Conservation (phyloP, 768 basidiomycete species). For the Leccinum arenicola region DNA sequence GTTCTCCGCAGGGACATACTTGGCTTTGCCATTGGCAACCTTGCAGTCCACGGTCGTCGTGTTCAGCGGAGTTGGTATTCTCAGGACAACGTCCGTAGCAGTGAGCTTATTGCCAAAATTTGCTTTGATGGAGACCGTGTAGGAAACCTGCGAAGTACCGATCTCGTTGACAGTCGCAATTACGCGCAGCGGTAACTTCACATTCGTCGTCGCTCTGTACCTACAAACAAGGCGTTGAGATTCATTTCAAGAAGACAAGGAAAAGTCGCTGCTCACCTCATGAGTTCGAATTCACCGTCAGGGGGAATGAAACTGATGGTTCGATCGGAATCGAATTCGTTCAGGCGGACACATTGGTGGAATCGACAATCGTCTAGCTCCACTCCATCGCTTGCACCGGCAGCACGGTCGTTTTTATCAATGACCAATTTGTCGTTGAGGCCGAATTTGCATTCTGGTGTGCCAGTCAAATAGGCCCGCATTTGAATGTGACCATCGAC, state of each 20-base stretch:
- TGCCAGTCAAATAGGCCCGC: constrained; percentile 95
- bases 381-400: constrained; percentile 65
- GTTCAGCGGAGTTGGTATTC: constrained; percentile 96
- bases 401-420: constrained; percentile 68
- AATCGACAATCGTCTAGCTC: constrained; percentile 98
- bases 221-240: constrained; percentile 38
- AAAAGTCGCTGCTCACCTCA: constrained; percentile 59
- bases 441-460: constrained; percentile 98
- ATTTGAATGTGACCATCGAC: constrained; percentile 98
- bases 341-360: constrained; percentile 94
- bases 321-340: constrained; percentile 90
- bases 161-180: constrained; percentile 92
- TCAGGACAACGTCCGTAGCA: constrained; percentile 87
- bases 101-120: constrained; percentile 91
- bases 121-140: constrained; percentile 82
- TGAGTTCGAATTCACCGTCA: constrained; percentile 98
- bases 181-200: constrained; percentile 88
- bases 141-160: constrained; percentile 88
- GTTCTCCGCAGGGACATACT: constrained; percentile 95
- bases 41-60: constrained; percentile 92
- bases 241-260: not conserved
- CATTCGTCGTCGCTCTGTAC: constrained; percentile 93
- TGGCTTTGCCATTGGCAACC: constrained; percentile 89
- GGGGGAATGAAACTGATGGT: constrained; percentile 98
- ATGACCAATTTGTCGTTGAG: constrained; percentile 98